Conservation (phyloP, 2,329 filamentous ascomycete species). For the Botrytis cinerea region DNA sequence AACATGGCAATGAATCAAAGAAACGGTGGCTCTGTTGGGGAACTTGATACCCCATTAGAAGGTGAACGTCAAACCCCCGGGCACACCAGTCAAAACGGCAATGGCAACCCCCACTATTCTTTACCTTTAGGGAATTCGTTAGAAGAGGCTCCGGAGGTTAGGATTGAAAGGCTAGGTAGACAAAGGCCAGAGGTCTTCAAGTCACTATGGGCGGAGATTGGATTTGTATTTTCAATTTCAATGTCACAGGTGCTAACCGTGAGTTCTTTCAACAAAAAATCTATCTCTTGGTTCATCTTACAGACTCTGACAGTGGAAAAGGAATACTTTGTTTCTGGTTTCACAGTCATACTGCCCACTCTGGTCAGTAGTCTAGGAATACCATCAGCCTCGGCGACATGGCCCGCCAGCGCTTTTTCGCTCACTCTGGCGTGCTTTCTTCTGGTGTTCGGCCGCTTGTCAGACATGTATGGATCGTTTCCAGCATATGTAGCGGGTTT, state of each 20-base stretch:
- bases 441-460: conserved; percentile 62
- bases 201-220: conserved; percentile 54
- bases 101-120: not conserved
- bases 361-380: conserved; percentile 64
- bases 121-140: not conserved
- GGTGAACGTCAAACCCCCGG: conserved; percentile 8
- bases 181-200: conserved; percentile 57
- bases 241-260: conserved; percentile 60
- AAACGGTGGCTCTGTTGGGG: not conserved
- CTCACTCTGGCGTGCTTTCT: conserved; percentile 57
- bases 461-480: conserved; percentile 65
- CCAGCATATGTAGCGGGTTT: conserved; percentile 60
- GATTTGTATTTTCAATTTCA: conserved; percentile 60
- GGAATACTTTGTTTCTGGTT: conserved; percentile 73
- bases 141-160: conserved; percentile 40
- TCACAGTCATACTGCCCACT: conserved; percentile 70
- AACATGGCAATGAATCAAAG: conserved; percentile 1
- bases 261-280: conserved; percentile 29
- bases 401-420: conserved; percentile 64
- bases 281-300: not conserved
- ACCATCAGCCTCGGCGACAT: conserved; percentile 59
- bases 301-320: conserved; percentile 32
- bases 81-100: conserved; percentile 2
- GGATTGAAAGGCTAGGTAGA: conserved; percentile 57
- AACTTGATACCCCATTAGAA: not conserved